phyloP scores from a whole-genome alignment of 2,329 filamentous ascomycete genomes.

The Colletotrichum kahawae region DNA sequence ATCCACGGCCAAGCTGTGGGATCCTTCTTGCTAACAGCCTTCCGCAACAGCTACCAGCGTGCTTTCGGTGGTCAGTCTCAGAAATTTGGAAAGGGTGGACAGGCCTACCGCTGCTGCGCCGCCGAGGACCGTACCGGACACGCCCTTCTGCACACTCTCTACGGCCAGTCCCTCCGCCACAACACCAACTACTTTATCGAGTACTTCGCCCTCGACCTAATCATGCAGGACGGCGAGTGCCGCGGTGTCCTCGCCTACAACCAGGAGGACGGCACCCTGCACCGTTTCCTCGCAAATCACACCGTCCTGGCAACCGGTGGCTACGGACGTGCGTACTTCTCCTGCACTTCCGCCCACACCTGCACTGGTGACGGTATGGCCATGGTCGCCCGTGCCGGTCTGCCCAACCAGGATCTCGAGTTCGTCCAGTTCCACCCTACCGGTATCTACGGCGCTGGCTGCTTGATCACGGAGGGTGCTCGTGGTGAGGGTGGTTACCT shows the following conservation, averaged over 20 bases:
- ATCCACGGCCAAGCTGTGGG: too few relatives aligned
- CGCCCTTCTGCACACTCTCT: slow-evolving; percentile 96
- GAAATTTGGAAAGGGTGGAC: slow-evolving; percentile 93
- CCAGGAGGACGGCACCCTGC: slow-evolving; percentile 97
- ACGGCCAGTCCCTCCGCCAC: slow-evolving; percentile 94
- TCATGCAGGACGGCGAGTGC: slow-evolving; percentile 98
- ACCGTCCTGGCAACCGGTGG: slow-evolving; percentile 96
- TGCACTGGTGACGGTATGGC: slow-evolving; percentile 99
- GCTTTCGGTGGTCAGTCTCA: slow-evolving; percentile 98
- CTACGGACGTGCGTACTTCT: slow-evolving; percentile 98
- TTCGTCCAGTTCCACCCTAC: slow-evolving; percentile 99
- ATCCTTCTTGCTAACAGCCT: slow-evolving; percentile 24
- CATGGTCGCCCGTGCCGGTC: slow-evolving; percentile 96
- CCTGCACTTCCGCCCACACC: slow-evolving; percentile 96
- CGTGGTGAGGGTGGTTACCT: slow-evolving; percentile 98
- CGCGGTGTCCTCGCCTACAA: slow-evolving; percentile 97
- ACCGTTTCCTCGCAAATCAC: slow-evolving; percentile 96
- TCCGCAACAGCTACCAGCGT: slow-evolving; percentile 78
- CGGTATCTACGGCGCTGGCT: slow-evolving; percentile 97
- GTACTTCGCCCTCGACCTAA: slow-evolving; percentile 94
- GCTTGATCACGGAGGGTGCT: slow-evolving; percentile 96
- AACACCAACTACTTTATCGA: slow-evolving; percentile 99
- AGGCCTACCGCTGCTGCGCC: slow-evolving; percentile 96
- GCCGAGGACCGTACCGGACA: slow-evolving; percentile 97
- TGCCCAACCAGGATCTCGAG: slow-evolving; percentile 98